A percentile compares a stretch with the other conserved stretches of the same genome.
Evolutionary conservation across 2,329 filamentous ascomycete species (phyloP).

Genomic region (Fusarium liriodendri): DNA sequence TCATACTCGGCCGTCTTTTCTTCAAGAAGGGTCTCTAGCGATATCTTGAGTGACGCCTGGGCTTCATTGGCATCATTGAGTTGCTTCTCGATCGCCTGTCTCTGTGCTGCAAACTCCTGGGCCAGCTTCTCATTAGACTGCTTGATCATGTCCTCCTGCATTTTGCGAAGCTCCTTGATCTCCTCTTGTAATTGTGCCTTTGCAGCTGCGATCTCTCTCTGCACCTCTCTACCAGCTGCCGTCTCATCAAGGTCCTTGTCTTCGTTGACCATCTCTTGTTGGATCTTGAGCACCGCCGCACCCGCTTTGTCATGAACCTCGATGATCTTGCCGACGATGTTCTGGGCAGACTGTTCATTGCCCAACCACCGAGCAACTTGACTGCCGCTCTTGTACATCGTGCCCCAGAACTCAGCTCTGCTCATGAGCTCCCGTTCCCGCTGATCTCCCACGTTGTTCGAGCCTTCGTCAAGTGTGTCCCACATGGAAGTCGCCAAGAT

Average conservation of each 20-base stretch:
- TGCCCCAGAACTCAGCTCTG: neutral
- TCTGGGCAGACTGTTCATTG: neutral
- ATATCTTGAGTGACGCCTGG: neutral
- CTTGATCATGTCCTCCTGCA: neutral
- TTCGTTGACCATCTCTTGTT: neutral
- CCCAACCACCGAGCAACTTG: neutral
- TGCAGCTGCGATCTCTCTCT: neutral
- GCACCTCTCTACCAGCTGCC: neutral
- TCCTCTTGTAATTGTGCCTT: neutral
- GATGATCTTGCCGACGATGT: neutral
- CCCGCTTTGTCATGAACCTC: neutral
- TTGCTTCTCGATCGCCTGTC: neutral
- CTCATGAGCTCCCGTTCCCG: neutral
- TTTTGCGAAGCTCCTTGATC: neutral
- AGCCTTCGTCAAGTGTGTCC: neutral
- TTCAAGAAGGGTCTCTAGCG: neutral
- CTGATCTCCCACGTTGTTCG: neutral
- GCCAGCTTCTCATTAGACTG: neutral
- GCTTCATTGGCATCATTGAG: neutral
- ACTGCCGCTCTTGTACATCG: conserved; percentile 2
- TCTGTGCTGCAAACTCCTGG: neutral
- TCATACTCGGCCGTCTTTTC: neutral
- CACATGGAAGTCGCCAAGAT: neutral
- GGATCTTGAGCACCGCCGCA: neutral
- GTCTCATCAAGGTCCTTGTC: neutral